Percentiles rank a stretch among this genome's conserved stretches.
phyloP scores from a whole-genome alignment of 2,329 filamentous ascomycete genomes.

The Fusarium sp. region DNA sequence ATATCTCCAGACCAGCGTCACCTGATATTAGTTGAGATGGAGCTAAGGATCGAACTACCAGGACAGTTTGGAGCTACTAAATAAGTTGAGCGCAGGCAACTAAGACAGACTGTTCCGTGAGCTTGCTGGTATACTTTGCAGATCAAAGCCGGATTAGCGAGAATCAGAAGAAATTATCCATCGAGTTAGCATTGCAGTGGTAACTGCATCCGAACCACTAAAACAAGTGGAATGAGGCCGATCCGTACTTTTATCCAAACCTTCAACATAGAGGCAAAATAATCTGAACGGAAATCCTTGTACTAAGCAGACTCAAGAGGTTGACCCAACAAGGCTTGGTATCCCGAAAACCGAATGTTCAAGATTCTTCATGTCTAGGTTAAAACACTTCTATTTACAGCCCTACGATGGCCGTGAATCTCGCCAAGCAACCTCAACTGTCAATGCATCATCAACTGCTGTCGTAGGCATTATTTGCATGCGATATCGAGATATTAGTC shows the following conservation, averaged over 20 bases:
- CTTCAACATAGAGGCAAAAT: not conserved
- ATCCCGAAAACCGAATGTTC: too few relatives aligned
- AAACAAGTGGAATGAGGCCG: not conserved
- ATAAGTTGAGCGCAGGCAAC: not conserved
- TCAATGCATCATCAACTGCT: conserved; percentile 1
- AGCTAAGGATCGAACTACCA: not conserved
- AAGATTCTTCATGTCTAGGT: not conserved
- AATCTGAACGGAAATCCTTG: not conserved
- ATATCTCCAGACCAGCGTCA: conserved; percentile 24
- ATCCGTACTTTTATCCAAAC: not conserved
- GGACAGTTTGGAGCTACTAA: not conserved
- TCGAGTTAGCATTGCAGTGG: not conserved
- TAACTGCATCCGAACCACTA: not conserved
- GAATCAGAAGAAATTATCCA: not conserved
- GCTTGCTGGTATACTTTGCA: not conserved
- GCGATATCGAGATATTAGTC: conserved; percentile 10
- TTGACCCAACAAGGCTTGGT: not conserved
- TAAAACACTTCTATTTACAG: not conserved
- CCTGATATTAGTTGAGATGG: conserved; percentile 27
- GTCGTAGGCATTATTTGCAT: conserved; percentile 1
- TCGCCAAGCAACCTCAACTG: not conserved
- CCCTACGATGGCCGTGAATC: not conserved
- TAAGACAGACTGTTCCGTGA: conserved; percentile 2
- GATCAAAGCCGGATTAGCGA: not conserved
- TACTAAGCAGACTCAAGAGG: not conserved